Percentiles rank a stretch among this genome's conserved stretches.
phyloP scores from a whole-genome alignment of 2,329 filamentous ascomycete genomes.

The Ophiostoma quercus region DNA sequence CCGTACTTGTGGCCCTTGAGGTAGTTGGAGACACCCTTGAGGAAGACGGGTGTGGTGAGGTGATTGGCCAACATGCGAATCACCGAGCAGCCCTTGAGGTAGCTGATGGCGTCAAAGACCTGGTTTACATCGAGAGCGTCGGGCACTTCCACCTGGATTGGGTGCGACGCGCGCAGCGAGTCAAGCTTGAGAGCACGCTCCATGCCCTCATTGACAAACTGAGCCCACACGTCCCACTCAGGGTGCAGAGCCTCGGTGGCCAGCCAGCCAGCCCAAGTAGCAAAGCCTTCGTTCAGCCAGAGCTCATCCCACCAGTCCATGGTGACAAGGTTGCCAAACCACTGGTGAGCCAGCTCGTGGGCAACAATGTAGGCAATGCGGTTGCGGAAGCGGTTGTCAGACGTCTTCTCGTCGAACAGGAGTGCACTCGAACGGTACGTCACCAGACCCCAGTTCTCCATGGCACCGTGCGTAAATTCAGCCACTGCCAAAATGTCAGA shows the following conservation, averaged over 20 bases:
- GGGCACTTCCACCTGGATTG: constrained; percentile 90
- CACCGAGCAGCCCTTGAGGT: constrained; percentile 91
- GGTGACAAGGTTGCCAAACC: constrained; percentile 95
- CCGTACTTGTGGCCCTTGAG: constrained; percentile 82
- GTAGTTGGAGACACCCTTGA: constrained; percentile 85
- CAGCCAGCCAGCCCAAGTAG: constrained; percentile 96
- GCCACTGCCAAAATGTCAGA: constrained; percentile 85
- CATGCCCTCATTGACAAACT: constrained; percentile 93
- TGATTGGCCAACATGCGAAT: constrained; percentile 95
- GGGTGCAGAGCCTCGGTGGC: constrained; percentile 88
- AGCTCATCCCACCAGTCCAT: constrained; percentile 99
- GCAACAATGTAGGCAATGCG: constrained; percentile 94
- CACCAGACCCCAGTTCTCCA: constrained; percentile 96
- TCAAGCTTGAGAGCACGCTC: constrained; percentile 89
- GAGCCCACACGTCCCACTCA: constrained; percentile 96
- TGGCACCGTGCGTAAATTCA: constrained; percentile 82
- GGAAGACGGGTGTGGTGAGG: constrained; percentile 79
- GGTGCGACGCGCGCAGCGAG: constrained; percentile 83
- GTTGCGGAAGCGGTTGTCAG: constrained; percentile 86
- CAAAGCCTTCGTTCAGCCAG: constrained; percentile 97
- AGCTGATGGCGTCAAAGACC: constrained; percentile 95
- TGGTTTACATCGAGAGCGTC: constrained; percentile 96
- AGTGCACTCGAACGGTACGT: constrained; percentile 94
- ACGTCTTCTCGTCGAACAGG: constrained; percentile 89
- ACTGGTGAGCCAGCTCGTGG: constrained; percentile 97